Evolutionary conservation across 2,329 filamentous ascomycete genomes (phyloP).

Genomic region (Fusarium falciforme): DNA sequence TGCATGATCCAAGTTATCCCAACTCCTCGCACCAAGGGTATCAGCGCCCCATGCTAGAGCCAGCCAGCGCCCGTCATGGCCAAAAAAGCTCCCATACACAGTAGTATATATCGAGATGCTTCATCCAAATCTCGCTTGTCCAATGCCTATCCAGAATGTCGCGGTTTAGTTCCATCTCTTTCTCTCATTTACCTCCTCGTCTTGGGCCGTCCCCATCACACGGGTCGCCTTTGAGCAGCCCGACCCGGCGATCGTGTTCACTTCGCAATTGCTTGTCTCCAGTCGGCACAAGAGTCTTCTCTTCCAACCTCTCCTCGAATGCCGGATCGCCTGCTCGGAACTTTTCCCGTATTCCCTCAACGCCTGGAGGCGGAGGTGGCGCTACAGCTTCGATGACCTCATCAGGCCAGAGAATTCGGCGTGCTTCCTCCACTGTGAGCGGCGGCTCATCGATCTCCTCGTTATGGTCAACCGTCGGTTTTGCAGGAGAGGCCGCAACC

Average conservation of each 20-base stretch:
- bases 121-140: background rate
- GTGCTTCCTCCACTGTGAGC: constrained; percentile 55
- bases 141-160: background rate
- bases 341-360: constrained; percentile 53
- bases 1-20: constrained; percentile 3
- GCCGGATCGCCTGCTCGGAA: constrained; percentile 52
- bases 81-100: background rate
- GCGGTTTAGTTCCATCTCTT: background rate
- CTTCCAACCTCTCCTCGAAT: constrained; percentile 48
- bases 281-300: constrained; percentile 52
- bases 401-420: constrained; percentile 54
- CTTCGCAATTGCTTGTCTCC: constrained; percentile 51
- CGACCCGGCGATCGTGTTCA: constrained; percentile 46
- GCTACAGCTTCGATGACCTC: constrained; percentile 33
- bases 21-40: constrained; percentile 36
- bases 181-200: constrained; percentile 29
- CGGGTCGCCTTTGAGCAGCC: constrained; percentile 34
- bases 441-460: constrained; percentile 46
- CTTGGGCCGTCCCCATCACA: background rate
- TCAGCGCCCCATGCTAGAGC: constrained; percentile 21
- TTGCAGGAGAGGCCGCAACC: background rate
- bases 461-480: constrained; percentile 13
- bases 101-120: background rate
- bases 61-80: constrained; percentile 2
- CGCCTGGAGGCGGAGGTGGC: constrained; percentile 14